Base-by-base conservation (phyloP, 2,329 filamentous ascomycete species). In the Phyllosticta ampelicida region DNA sequence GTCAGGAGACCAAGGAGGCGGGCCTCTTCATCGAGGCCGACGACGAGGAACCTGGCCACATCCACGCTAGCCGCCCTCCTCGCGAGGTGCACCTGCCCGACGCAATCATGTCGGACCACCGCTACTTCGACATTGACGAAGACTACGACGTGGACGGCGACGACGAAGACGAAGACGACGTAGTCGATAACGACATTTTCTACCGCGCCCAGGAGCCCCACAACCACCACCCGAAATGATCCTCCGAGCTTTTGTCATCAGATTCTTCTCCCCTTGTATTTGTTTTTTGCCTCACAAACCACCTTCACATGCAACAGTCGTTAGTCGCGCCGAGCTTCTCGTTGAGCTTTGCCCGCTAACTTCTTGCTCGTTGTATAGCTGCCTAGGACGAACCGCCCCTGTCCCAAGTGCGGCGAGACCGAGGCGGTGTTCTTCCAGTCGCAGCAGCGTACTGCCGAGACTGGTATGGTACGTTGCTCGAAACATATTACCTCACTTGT, bases 351-450 rank as follows among this genome's bases (percentile, higher is more conserved):
- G 68, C 69, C 60, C 69, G 60, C 61, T 60, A 58, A 62, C 61
- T 53, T 62, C 68, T 71, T 64, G 58, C 60, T 62, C 62, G 54
- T 59, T 79, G 70, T 83, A 96, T 83, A 96, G 91, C 88, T 97
- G 73, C 94, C 94, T 63, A 86, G 91, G 68, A 86, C 90, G 67
- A 89, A 90, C 71, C 90, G 88, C 75, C 81, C 81, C 61, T 99
- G 94, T 76, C 90, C 90, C 55, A 81, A 79, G 65, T 99, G 95
- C 79, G 81, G 82, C 64, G 87, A 94, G 73, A 84, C 85, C 65
- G 91, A 97, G 75, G 90, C 91, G 51, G 95, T 99, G 61, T 99
- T 96, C 77, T 99, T 99, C 79, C 94, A 99, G 77, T 96, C 91
- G 62, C 94, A 99, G 72, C 91, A 97, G 78, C 87, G 94, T 74